These are phyloP conservation scores for Stereum hirsutum DNA, from an alignment of 1,284 basidiomycete species.

Conservation along the genomic window DNA sequence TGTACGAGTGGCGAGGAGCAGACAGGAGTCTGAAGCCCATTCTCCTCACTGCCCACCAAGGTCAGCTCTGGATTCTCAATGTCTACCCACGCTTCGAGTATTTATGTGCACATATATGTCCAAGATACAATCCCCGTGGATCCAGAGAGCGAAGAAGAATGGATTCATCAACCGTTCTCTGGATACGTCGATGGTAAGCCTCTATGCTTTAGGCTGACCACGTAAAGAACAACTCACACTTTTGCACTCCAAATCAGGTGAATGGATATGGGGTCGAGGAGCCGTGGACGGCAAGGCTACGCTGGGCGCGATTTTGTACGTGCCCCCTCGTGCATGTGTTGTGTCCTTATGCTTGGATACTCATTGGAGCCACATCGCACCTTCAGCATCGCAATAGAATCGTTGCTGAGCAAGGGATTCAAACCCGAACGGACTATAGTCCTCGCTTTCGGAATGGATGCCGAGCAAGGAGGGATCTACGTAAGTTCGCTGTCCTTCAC, in stretches of 20 bases:
- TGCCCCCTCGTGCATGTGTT: conserved; percentile 4
- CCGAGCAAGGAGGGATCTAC: conserved; percentile 47
- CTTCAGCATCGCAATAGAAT: conserved; percentile 40
- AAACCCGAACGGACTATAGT: conserved; percentile 44
- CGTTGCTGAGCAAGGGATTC: conserved; percentile 42
- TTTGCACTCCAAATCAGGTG: conserved; percentile 23
- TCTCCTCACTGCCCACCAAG: conserved; percentile 62
- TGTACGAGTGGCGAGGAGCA: conserved; percentile 56
- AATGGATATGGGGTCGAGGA: conserved; percentile 56
- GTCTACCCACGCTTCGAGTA: background rate
- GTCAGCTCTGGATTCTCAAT: conserved; percentile 17
- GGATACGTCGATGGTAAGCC: conserved; percentile 24
- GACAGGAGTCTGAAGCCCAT: conserved; percentile 51
- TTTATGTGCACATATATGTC: background rate
- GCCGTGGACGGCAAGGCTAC: conserved; percentile 55
- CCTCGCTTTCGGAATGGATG: conserved; percentile 64
- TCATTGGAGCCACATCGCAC: too few relatives aligned
- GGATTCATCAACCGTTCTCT: conserved; percentile 32
- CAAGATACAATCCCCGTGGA: conserved; percentile 51
- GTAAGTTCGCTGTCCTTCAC: too few relatives aligned
- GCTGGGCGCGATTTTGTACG: conserved; percentile 46
- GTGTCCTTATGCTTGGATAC: background rate
- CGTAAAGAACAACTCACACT: background rate
- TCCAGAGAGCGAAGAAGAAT: conserved; percentile 37
- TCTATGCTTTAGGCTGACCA: background rate